phyloP scores from a whole-genome alignment of 192 early-diverging fungal species.

The Coemansia sp. region DNA sequence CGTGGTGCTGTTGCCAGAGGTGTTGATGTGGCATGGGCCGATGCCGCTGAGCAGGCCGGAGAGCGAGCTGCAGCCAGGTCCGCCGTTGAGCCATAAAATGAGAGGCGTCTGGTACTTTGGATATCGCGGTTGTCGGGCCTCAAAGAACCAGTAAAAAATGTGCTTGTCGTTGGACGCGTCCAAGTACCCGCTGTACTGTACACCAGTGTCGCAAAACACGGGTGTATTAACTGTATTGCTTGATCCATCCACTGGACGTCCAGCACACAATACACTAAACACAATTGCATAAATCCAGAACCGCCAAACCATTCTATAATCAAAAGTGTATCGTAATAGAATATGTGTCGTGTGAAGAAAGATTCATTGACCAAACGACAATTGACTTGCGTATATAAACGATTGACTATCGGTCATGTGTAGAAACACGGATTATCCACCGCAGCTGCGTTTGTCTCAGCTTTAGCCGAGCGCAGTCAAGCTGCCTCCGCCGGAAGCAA shows the following conservation, averaged over 20 bases:
- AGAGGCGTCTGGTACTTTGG: slow-evolving; percentile 67
- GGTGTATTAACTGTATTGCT: slow-evolving; percentile 29
- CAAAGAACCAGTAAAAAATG: slow-evolving; percentile 96
- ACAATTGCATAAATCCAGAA: background rate
- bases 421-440: no score
- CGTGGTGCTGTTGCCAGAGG: slow-evolving; percentile 63
- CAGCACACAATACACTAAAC: background rate
- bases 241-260: background rate
- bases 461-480: background rate
- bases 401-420: background rate
- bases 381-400: background rate
- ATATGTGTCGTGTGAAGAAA: background rate
- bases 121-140: slow-evolving; percentile 60
- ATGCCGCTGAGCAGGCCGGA: slow-evolving; percentile 73
- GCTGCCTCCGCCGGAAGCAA: background rate
- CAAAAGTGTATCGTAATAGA: background rate
- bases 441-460: background rate
- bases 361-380: background rate
- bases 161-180: slow-evolving; percentile 62
- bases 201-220: slow-evolving; percentile 83
- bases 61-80: slow-evolving; percentile 78
- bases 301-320: background rate
- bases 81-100: slow-evolving; percentile 75
- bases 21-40: slow-evolving; percentile 80
- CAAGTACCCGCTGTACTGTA: slow-evolving; percentile 81